Conservation (phyloP, 148 eudicot genomes). For the Rhododendron ferrugineum region DNA sequence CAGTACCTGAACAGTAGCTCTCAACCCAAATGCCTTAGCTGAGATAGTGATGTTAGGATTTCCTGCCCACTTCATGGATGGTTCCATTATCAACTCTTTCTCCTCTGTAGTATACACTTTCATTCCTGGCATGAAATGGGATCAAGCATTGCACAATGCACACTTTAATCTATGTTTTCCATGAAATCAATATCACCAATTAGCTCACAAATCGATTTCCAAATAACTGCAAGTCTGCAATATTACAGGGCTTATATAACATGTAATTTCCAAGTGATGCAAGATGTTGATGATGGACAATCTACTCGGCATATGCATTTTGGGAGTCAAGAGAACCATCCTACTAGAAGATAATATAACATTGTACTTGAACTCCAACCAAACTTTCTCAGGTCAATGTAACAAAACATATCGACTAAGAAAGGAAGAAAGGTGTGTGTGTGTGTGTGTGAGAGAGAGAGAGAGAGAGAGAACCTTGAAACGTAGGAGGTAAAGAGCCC, state of each 20-base stretch:
- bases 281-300: background rate
- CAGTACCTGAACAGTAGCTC: conserved; percentile 82
- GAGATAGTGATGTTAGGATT: conserved; percentile 73
- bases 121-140: conserved; percentile 52
- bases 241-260: background rate
- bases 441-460: background rate
- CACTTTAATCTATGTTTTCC: background rate
- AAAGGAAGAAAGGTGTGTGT: too few relatives aligned
- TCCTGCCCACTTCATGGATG: conserved; percentile 80
- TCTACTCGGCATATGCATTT: background rate
- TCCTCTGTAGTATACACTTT: conserved; percentile 84
- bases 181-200: background rate
- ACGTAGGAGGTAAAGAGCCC: conserved; percentile 83
- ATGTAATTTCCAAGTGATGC: background rate
- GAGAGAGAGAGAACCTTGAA: conserved; percentile 56
- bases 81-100: conserved; percentile 95
- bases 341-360: background rate
- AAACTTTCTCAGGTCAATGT: background rate
- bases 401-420: background rate
- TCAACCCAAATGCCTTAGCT: conserved; percentile 79
- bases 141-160: background rate
- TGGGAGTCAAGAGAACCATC: background rate
- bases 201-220: background rate
- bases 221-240: background rate
- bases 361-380: background rate